Evolutionary conservation across 345 rosid species (phyloP), one percentile per base, ranked within the genome.

Genomic region (Aquilaria malaccensis): DNA sequence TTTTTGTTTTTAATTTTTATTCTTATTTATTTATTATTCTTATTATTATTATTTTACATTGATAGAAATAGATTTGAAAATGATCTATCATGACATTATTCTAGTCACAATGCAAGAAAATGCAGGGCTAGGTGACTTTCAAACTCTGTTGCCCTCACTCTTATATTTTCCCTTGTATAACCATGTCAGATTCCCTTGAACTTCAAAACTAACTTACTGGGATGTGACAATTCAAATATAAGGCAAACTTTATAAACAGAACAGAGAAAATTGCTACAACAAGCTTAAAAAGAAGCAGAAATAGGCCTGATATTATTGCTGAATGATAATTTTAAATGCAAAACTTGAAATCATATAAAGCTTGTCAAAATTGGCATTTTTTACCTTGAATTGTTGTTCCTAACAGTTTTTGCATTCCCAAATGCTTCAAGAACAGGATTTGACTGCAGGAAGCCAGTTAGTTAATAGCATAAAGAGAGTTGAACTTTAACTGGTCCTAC

Each of bases 341-440:
- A 46, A 13, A n/a, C 3, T 29, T 52, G 30, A 30, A 62, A 6
- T 13, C 13, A 4, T 10, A 54, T 1, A 45, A 43, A 41, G 32
- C 30, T 59, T 53, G 43, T 32, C 32, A 60, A 52, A 49, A 31
- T 5, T 55, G 12, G 10, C 55, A 41, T 50, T 64, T 56, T 73
- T 68, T 72, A 91, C 98, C 98, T 91, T 45, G 96, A 91, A 69
- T 91, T 91, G 70, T 84, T 81, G 76, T 91, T 91, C 69, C 80
- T 86, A 56, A 82, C 95, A 30, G 98, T 91, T 81, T 91, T 91
- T 32, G 96, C 98, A 66, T 91, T 91, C 62, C 97, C 97, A 76
- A 91, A 91, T 53, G 97, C 97, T 75, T 91, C 97, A 10, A 91
- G 89, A 72, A 88, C 94, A 62, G 96, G 96, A 80, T 91, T 91